phyloP scores from a whole-genome alignment of 352 stramenopile species.

The Pythium insidiosum region DNA sequence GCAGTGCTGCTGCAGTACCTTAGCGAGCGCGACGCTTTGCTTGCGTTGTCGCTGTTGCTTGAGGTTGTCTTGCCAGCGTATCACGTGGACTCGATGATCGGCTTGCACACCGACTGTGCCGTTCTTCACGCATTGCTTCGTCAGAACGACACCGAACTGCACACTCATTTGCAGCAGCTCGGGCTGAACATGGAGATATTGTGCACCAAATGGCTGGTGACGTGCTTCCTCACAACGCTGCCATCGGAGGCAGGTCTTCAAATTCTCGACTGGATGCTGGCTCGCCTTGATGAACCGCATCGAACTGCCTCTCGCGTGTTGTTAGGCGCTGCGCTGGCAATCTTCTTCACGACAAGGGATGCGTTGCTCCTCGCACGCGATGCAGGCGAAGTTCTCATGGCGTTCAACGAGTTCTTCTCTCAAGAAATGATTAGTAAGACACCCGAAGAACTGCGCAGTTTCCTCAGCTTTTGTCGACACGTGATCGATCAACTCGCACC shows the following conservation, averaged over 20 bases:
- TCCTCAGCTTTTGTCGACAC: slow-evolving; percentile 48
- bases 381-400: slow-evolving; percentile 67
- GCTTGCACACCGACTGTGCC: slow-evolving; percentile 72
- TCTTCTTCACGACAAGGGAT: slow-evolving; percentile 62
- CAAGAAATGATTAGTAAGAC: slow-evolving; percentile 65
- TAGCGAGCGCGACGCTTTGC: slow-evolving; percentile 47
- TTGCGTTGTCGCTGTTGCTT: slow-evolving; percentile 59
- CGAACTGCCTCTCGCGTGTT: slow-evolving; percentile 61
- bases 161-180: slow-evolving; percentile 55
- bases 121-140: slow-evolving; percentile 75
- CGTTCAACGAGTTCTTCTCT: slow-evolving; percentile 75
- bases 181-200: slow-evolving; percentile 85
- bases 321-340: slow-evolving; percentile 64
- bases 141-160: slow-evolving; percentile 72
- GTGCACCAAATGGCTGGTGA: slow-evolving; percentile 86
- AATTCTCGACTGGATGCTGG: slow-evolving; percentile 73
- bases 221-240: slow-evolving; percentile 73
- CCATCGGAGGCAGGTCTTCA: slow-evolving; percentile 64
- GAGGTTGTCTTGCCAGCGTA: slow-evolving; percentile 71
- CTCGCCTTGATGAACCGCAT: slow-evolving; percentile 46
- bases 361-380: slow-evolving; percentile 60
- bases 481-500: slow-evolving; percentile 68
- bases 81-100: slow-evolving; percentile 81
- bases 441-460: slow-evolving; percentile 57
- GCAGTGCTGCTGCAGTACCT: slow-evolving; percentile 66